Base-by-base conservation (phyloP, 192 early-diverging fungal species). In the Chytriomyces sp. region DNA sequence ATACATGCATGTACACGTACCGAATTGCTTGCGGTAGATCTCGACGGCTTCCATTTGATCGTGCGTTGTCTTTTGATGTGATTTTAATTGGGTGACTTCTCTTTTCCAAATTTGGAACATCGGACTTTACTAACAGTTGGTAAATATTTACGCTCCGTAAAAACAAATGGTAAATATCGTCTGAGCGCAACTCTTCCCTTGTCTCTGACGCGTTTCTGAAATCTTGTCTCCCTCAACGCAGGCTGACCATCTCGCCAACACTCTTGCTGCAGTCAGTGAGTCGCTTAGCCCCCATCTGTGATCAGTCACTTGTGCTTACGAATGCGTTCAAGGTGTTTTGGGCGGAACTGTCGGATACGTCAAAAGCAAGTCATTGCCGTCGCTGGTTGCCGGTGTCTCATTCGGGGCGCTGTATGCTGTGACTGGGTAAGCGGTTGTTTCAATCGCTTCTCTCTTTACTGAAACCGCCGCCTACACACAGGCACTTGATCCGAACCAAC, bases 301-400 rank as follows among this genome's bases (percentile, higher is more conserved):
- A 35, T 74, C 45, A 2, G 7, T 46, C 72, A 16, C 35, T n/a
- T 0, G 20, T 20, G 24, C 24, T n/a, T 45, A 26, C 16, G 9
- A 13, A 47, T 16, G 10, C 18, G 1, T 23, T 20, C 1, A 10
- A 75, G 73, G 73, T 63, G 72, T 82, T 45, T n/a, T 82, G 61
- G 87, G 87, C 44, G 87, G 87, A 9, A 63, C 69, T 61, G 61
- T 82, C 35, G 87, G 87, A 45, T 88, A 84, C 64, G 67, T 71
- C 18, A 47, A 65, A 35, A 67, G 67, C 10, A 65, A 74, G 59
- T 85, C 84, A 26, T 7, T 70, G 20, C 85, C 85, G 5, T 85
- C 83, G 7, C 77, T 86, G 5, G 77, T 82, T 46, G 87, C 87
- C 13, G 87, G 87, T 7, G 45, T 86, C 8, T 45, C 79, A 0